phyloP scores from a whole-genome alignment of 495 filamentous ascomycete species.

The Penicillium longicatenatum region DNA sequence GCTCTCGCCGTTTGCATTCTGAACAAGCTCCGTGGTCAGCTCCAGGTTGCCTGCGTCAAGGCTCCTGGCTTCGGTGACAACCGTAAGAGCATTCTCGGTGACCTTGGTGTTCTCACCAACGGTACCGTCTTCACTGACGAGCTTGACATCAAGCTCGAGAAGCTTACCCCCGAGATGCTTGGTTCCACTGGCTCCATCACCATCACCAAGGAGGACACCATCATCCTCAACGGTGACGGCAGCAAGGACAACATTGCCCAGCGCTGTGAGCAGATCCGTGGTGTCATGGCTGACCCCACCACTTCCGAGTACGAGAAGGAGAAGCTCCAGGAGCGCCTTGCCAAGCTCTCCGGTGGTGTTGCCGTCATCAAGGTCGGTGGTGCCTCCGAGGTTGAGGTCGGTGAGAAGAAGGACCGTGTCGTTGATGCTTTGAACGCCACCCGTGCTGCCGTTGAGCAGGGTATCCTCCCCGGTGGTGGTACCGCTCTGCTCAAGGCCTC shows the following conservation, averaged over 20 bases:
- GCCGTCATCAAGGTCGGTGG: constrained; percentile 99
- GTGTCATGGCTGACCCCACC: constrained; percentile 87
- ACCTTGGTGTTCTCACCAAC: constrained; percentile 93
- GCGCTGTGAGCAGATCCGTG: constrained; percentile 98
- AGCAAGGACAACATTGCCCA: constrained; percentile 92
- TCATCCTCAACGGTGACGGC: constrained; percentile 96
- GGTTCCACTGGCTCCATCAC: constrained; percentile 97
- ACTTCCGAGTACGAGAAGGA: constrained; percentile 99
- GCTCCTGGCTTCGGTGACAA: constrained; percentile 99
- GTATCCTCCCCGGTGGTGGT: constrained; percentile 97
- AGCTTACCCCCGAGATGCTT: constrained; percentile 92
- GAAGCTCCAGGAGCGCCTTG: constrained; percentile 99
- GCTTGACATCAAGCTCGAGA: constrained; percentile 98
- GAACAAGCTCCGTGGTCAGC: constrained; percentile 99
- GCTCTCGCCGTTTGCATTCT: constrained; percentile 97
- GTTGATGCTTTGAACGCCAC: constrained; percentile 98
- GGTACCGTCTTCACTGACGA: constrained; percentile 97
- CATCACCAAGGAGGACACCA: constrained; percentile 99
- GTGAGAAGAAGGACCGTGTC: constrained; percentile 99
- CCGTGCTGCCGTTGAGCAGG: constrained; percentile 96
- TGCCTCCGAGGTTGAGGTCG: constrained; percentile 95
- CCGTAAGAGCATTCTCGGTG: constrained; percentile 98
- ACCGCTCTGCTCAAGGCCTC: constrained; percentile 97
- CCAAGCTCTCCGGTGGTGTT: constrained; percentile 98
- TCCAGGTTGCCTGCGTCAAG: constrained; percentile 98